These are phyloP conservation scores for Backusella circina DNA, from an alignment of 192 early-diverging fungal species.

Conservation along the genomic window DNA sequence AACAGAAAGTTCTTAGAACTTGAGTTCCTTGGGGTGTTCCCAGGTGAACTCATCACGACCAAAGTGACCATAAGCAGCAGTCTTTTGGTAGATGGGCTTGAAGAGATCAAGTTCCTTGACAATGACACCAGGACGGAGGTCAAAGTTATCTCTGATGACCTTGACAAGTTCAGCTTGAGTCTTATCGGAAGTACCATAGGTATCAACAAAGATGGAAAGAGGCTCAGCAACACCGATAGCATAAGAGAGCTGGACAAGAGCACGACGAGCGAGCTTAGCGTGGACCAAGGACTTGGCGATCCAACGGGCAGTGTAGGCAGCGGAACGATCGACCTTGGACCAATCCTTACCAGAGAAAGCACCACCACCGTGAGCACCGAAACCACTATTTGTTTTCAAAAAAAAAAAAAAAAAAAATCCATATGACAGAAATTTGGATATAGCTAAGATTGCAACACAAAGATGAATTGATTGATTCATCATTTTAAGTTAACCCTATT, in stretches of 20 bases:
- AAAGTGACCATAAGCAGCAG: slow-evolving; percentile 95
- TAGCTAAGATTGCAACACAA: slow-evolving; percentile 2
- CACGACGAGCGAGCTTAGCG: slow-evolving; percentile 89
- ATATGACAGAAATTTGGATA: neutral
- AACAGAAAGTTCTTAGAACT: slow-evolving; percentile 42
- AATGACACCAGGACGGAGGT: slow-evolving; percentile 97
- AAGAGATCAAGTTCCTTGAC: slow-evolving; percentile 97
- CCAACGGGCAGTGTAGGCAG: slow-evolving; percentile 96
- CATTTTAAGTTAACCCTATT: slow-evolving; percentile 1
- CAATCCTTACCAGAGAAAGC: slow-evolving; percentile 99
- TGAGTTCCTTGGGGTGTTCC: slow-evolving; percentile 84
- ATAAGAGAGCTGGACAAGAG: slow-evolving; percentile 94
- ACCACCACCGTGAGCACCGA: slow-evolving; percentile 70
- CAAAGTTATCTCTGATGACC: slow-evolving; percentile 98
- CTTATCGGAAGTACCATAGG: slow-evolving; percentile 93
- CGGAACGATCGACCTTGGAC: slow-evolving; percentile 98
- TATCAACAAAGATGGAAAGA: slow-evolving; percentile 92
- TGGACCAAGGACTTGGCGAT: slow-evolving; percentile 96
- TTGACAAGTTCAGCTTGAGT: slow-evolving; percentile 85
- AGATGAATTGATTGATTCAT: slow-evolving; percentile 2
- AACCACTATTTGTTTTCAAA: slow-evolving; percentile 24
- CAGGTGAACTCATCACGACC: slow-evolving; percentile 91
- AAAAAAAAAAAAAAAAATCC: slow-evolving; percentile 6
- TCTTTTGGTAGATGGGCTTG: slow-evolving; percentile 96
- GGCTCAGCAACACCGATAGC: slow-evolving; percentile 98